These are phyloP conservation scores for Alternaria sp. DNA, from an alignment of 2,329 filamentous ascomycete genomes.

Conservation along the genomic window DNA sequence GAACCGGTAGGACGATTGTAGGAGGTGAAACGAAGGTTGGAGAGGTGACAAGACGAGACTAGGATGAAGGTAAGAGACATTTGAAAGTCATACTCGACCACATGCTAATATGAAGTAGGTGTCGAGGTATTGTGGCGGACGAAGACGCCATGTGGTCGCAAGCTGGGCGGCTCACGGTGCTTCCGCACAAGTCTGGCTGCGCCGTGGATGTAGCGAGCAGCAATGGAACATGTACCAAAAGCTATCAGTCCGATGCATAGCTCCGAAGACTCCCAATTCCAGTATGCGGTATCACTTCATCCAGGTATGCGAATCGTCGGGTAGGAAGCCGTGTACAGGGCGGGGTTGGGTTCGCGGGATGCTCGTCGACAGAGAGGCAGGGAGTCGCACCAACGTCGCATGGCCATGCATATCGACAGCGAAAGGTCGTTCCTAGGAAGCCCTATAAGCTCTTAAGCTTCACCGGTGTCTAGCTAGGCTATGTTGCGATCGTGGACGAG, in stretches of 20 bases:
- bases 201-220: neutral
- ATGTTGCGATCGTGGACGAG: neutral
- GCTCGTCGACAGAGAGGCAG: neutral
- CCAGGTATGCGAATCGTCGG: neutral
- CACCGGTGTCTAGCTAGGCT: neutral
- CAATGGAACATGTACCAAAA: neutral
- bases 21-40: neutral
- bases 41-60: neutral
- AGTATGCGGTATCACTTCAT: neutral
- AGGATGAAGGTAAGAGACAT: neutral
- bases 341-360: neutral
- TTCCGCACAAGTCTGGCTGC: neutral
- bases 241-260: neutral
- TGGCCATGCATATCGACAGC: neutral
- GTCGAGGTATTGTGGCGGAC: neutral
- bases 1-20: neutral
- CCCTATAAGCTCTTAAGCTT: neutral
- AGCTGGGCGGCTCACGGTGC: slow-evolving; percentile 1
- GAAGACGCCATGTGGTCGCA: neutral
- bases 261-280: neutral
- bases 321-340: neutral
- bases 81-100: neutral
- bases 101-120: neutral
- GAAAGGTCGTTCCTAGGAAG: neutral
- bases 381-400: neutral